A percentile compares a stretch with the other conserved stretches of the same genome.
These are phyloP conservation scores for Aspergillus ochraceoroseus DNA, from an alignment of 2,329 filamentous ascomycete genomes.

Conservation along the genomic window DNA sequence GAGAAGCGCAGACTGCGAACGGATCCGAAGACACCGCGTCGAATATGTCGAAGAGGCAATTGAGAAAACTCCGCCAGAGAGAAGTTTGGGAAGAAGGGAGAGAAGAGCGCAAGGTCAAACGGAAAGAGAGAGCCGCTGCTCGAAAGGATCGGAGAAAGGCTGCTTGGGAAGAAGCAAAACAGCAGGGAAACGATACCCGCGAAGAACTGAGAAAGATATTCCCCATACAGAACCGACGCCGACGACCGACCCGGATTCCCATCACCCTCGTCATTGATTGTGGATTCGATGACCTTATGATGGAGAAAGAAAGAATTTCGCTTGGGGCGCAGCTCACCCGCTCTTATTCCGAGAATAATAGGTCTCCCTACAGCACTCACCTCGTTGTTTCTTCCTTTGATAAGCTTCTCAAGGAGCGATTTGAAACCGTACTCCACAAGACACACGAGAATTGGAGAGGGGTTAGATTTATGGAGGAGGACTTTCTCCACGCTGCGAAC, in stretches of 20 bases:
- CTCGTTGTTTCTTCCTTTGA: conserved; percentile 74
- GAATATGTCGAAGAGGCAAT: conserved; percentile 73
- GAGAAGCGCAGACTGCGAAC: conserved; percentile 3
- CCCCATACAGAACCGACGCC: conserved; percentile 24
- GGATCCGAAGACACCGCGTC: conserved; percentile 12
- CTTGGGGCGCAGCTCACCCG: conserved; percentile 78
- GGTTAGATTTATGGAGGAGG: conserved; percentile 65
- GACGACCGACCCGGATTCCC: conserved; percentile 57
- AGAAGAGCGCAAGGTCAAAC: conserved; percentile 53
- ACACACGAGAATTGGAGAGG: conserved; percentile 76
- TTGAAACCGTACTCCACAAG: conserved; percentile 67
- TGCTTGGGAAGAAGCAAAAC: conserved; percentile 34
- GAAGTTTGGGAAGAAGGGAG: conserved; percentile 72
- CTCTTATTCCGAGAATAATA: conserved; percentile 81
- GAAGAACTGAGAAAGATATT: conserved; percentile 27
- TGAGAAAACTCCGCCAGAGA: conserved; percentile 70
- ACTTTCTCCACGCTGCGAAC: conserved; percentile 66
- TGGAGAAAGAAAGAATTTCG: conserved; percentile 76
- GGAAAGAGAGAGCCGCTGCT: conserved; percentile 53
- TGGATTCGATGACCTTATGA: conserved; percentile 86
- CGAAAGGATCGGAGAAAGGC: conserved; percentile 50
- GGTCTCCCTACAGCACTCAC: conserved; percentile 62
- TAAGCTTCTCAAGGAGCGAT: conserved; percentile 68
- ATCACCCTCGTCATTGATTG: conserved; percentile 84
- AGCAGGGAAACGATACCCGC: conserved; percentile 26